Conservation (phyloP, 2,329 filamentous ascomycete species). For the Achaetomium macrosporum region DNA sequence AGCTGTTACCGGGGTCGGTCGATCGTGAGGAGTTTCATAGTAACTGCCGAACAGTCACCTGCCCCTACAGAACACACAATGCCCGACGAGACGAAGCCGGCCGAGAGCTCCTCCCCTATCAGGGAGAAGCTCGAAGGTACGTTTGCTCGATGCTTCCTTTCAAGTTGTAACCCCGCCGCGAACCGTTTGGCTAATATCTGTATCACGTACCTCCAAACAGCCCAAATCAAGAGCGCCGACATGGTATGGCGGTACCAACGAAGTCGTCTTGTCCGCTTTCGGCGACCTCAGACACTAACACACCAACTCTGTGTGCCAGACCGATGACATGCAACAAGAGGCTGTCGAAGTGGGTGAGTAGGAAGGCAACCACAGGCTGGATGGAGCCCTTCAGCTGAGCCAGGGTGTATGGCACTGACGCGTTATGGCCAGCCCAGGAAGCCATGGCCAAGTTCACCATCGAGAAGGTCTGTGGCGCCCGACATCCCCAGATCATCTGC, state of each 20-base stretch:
- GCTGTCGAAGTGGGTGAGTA: constrained; percentile 88
- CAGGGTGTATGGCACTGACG: constrained; percentile 12
- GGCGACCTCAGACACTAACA: constrained; percentile 15
- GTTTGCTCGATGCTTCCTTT: constrained; percentile 11
- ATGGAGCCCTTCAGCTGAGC: background rate
- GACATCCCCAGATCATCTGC: background rate
- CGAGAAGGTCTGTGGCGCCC: constrained; percentile 45
- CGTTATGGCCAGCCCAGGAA: constrained; percentile 46
- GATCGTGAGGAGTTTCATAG: background rate
- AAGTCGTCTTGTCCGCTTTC: constrained; percentile 10
- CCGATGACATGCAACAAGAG: constrained; percentile 94
- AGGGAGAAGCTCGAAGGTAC: constrained; percentile 72
- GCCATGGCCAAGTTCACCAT: constrained; percentile 59
- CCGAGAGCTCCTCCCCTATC: constrained; percentile 37
- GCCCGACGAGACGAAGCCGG: constrained; percentile 32
- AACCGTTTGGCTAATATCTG: constrained; percentile 13
- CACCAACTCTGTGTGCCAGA: constrained; percentile 46
- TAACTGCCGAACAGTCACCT: constrained; percentile 1
- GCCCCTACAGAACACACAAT: constrained; percentile 16
- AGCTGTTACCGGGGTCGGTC: background rate
- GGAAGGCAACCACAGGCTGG: background rate
- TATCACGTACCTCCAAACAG: constrained; percentile 42
- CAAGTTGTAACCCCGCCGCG: background rate
- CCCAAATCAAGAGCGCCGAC: constrained; percentile 95
- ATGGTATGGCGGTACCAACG: constrained; percentile 62